These are phyloP conservation scores for Suhomyces anneliseae DNA, from an alignment of 1,139 yeast species.

Conservation along the genomic window DNA sequence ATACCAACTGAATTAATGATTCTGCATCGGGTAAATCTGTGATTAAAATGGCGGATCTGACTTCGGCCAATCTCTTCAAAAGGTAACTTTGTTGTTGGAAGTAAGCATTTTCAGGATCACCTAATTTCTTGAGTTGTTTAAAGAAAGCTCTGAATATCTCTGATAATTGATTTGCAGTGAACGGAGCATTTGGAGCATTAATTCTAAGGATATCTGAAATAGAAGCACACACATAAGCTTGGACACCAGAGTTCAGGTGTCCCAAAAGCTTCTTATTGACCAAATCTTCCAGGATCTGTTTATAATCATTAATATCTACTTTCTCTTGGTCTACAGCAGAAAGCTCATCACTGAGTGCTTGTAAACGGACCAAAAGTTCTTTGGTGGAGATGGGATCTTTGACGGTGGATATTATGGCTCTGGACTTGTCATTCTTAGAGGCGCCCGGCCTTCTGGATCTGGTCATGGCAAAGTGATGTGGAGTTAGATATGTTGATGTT, in stretches of 20 bases:
- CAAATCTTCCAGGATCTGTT: constrained; percentile 51
- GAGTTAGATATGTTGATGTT: not conserved
- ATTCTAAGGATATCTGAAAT: constrained; percentile 73
- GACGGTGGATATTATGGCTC: constrained; percentile 52
- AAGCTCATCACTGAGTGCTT: constrained; percentile 59
- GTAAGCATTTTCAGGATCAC: constrained; percentile 62
- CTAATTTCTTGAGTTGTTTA: constrained; percentile 57
- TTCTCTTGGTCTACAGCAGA: constrained; percentile 61
- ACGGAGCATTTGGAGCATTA: constrained; percentile 93
- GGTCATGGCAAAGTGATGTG: not conserved
- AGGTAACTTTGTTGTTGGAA: constrained; percentile 67
- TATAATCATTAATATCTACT: constrained; percentile 46
- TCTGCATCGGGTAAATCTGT: constrained; percentile 73
- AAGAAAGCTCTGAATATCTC: constrained; percentile 65
- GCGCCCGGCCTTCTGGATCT: constrained; percentile 2
- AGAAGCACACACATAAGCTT: constrained; percentile 71
- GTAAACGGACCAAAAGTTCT: constrained; percentile 47
- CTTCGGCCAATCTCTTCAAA: constrained; percentile 71
- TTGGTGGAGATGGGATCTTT: constrained; percentile 57
- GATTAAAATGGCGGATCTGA: constrained; percentile 72
- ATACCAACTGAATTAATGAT: constrained; percentile 53
- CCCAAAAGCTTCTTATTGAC: constrained; percentile 57
- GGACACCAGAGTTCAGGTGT: constrained; percentile 69
- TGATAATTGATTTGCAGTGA: constrained; percentile 59
- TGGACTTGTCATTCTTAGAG: constrained; percentile 40